Base-by-base conservation (phyloP, 495 filamentous ascomycete genomes). In the Penicillium malachiteum region DNA sequence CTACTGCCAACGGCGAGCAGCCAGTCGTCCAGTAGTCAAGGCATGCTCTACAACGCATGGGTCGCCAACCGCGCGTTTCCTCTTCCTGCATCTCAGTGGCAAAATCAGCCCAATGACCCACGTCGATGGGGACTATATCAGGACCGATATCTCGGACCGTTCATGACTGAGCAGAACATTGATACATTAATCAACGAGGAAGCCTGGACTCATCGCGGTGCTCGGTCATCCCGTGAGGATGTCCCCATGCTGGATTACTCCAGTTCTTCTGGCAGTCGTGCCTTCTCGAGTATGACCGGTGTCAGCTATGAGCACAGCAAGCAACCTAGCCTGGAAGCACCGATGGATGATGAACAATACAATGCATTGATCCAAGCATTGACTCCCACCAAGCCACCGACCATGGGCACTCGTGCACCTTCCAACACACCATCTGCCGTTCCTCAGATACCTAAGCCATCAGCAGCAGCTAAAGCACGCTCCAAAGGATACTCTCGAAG, bases 171-270 rank as follows among this genome's bases (percentile, higher is more conserved):
- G 18, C 57, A 66, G 38, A 39, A 58, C 35, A 59, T 67, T 14
- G 67, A 71, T 30, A 57, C 71, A 4, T 70, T 70, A 13, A 39
- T 66, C 39, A 59, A 72, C 18, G 70, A 73, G 32, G 56, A 66
- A 37, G 44, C 63, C 35, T 67, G 70, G 43, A 65, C 63, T 5
- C 71, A 74, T 35, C 65, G 62, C 56, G 74, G 73, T 48, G 64
- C 75, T 17, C 65, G 68, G 17, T 76, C 78, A 26, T 74, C 73
- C 17, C 69, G 71, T 38, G 72, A 77, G 49, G 81, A 84, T 51
- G 55, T 79, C 26, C 72, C 80, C 6, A 84, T 83, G 81, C 79
- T 77, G 31, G 81, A 84, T 51, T 79, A 76, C 59, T 72, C 74
- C 13, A 71, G 62, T 42, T 74, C 76, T 9, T 60, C 64, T 14